phyloP scores from a whole-genome alignment of 75 land plant genomes.

The Ceratopteris richardii region DNA sequence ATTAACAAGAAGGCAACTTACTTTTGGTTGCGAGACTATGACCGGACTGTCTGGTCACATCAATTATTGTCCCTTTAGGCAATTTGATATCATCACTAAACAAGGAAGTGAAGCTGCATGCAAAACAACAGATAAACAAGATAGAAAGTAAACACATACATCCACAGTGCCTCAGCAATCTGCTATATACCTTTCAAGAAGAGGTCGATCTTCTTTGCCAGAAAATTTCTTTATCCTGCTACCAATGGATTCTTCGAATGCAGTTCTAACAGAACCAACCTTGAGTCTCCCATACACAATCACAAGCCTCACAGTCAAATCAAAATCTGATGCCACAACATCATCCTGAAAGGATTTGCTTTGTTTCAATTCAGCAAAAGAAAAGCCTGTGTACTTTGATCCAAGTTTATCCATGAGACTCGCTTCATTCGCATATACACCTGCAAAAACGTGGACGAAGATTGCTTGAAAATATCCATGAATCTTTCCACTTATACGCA shows the following conservation, averaged over 20 bases:
- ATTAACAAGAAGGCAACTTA: conserved; percentile 17
- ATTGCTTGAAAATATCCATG: too few relatives aligned
- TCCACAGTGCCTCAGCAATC: background rate
- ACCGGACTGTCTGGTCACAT: conserved; percentile 71
- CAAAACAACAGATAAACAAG: background rate
- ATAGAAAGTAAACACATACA: background rate
- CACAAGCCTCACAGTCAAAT: conserved; percentile 76
- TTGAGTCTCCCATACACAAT: conserved; percentile 77
- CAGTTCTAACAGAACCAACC: conserved; percentile 82
- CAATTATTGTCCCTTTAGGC: conserved; percentile 71
- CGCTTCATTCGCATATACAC: conserved; percentile 73
- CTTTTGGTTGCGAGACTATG: conserved; percentile 73
- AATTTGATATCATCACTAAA: conserved; percentile 90
- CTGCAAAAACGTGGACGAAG: too few relatives aligned
- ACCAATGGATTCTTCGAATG: conserved; percentile 92
- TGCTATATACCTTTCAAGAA: conserved; percentile 61
- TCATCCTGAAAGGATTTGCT: conserved; percentile 44
- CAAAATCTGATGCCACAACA: conserved; percentile 52
- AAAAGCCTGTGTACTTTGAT: conserved; percentile 40
- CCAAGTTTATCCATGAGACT: conserved; percentile 41
- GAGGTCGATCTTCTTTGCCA: conserved; percentile 59
- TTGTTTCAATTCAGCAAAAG: conserved; percentile 31
- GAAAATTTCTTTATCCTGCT: conserved; percentile 69
- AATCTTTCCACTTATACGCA: too few relatives aligned
- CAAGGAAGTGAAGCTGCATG: conserved; percentile 68